Evolutionary conservation across 2,329 filamentous ascomycete species (phyloP).

Genomic region (Aspergillus sp.): DNA sequence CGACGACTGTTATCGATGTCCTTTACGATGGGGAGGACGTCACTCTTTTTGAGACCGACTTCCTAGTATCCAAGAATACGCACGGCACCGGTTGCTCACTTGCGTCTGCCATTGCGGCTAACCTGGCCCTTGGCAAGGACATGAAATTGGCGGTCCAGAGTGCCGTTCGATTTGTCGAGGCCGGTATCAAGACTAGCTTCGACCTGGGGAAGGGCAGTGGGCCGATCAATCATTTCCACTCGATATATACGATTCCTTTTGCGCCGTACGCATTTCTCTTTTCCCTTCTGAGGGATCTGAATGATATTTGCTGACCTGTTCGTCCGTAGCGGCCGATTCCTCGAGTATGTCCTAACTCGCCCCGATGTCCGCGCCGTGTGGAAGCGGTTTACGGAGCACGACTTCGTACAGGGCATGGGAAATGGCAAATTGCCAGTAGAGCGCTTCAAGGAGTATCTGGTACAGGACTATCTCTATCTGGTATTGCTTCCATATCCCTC

Average conservation of each 20-base stretch:
- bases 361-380: slow-evolving; percentile 72
- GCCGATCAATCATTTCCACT: slow-evolving; percentile 68
- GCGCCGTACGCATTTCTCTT: slow-evolving; percentile 43
- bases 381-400: slow-evolving; percentile 74
- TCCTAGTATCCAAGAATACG: slow-evolving; percentile 72
- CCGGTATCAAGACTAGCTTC: slow-evolving; percentile 57
- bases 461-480: slow-evolving; percentile 90
- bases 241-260: slow-evolving; percentile 59
- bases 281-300: background rate
- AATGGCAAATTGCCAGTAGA: slow-evolving; percentile 70
- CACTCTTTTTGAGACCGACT: slow-evolving; percentile 66
- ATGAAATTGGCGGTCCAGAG: slow-evolving; percentile 51
- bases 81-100: slow-evolving; percentile 95
- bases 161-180: slow-evolving; percentile 60
- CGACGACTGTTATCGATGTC: slow-evolving; percentile 70
- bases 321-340: slow-evolving; percentile 63
- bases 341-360: slow-evolving; percentile 77
- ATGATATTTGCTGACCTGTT: slow-evolving; percentile 3
- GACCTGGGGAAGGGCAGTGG: slow-evolving; percentile 59
- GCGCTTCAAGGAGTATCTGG: slow-evolving; percentile 82
- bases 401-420: slow-evolving; percentile 75
- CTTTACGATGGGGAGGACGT: slow-evolving; percentile 62
- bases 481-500: slow-evolving; percentile 44
- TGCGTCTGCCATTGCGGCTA: slow-evolving; percentile 69
- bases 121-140: slow-evolving; percentile 52